Evolutionary conservation across 164 flowering plant genomes (phyloP).

Genomic region (Sedum album): DNA sequence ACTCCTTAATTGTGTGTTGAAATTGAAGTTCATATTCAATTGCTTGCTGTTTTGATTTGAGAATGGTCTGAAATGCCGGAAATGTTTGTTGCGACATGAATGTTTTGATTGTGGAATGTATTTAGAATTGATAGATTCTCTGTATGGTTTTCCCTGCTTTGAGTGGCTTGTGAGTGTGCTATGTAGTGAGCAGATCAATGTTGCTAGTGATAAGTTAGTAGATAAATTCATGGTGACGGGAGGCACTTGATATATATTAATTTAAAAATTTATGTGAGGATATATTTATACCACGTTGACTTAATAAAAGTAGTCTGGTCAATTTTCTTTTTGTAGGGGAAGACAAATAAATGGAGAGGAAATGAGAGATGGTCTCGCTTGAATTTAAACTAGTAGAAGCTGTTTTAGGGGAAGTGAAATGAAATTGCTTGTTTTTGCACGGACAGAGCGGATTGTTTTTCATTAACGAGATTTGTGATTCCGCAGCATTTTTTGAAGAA

Average conservation of each 20-base stretch:
- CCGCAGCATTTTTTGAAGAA: neutral
- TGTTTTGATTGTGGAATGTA: neutral
- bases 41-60: neutral
- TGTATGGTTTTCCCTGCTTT: no score
- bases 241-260: neutral
- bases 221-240: no score
- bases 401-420: slow-evolving; percentile 1
- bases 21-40: neutral
- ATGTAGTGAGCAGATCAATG: no score
- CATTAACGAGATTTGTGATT: neutral
- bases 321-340: slow-evolving; percentile 4
- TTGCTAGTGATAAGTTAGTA: no score
- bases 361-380: slow-evolving; percentile 1
- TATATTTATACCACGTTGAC: neutral
- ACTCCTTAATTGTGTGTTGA: neutral
- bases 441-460: neutral
- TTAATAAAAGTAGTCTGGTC: neutral
- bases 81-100: neutral
- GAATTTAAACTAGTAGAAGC: slow-evolving; percentile 2
- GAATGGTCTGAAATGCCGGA: neutral
- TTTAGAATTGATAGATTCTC: no score
- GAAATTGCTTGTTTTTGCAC: neutral
- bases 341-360: neutral
- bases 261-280: no score
- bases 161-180: no score